Evolutionary conservation across 164 flowering plant genomes (phyloP).

Genomic region (Magnolia officinalis): DNA sequence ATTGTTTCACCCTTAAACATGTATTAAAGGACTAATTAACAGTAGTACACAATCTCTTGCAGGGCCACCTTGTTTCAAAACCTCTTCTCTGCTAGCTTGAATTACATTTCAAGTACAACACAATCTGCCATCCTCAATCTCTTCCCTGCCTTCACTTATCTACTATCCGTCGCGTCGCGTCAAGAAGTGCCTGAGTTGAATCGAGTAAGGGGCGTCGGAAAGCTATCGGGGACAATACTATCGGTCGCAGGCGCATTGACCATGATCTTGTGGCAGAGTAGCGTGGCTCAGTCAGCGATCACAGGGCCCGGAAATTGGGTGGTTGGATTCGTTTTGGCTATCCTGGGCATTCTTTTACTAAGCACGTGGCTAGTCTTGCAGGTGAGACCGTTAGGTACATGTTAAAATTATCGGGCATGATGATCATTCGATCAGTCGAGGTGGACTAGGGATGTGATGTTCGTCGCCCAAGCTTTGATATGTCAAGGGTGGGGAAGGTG

Average conservation of each 20-base stretch:
- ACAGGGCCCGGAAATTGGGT: conserved; percentile 2
- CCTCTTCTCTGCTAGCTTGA: conserved; percentile 17
- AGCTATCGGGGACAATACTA: conserved; percentile 11
- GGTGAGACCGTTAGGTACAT: conserved; percentile 5
- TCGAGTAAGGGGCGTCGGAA: conserved; percentile 14
- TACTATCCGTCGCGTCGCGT: conserved; percentile 10
- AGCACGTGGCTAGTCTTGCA: conserved; percentile 19
- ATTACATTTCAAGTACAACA: conserved; percentile 17
- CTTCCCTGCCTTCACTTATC: conserved; percentile 18
- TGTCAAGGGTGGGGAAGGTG: too few relatives aligned
- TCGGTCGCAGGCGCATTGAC: conserved; percentile 13
- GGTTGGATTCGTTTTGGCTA: conserved; percentile 12
- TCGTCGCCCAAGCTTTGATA: too few relatives aligned
- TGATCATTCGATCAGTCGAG: too few relatives aligned
- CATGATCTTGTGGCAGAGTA: conserved; percentile 12
- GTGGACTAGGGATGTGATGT: too few relatives aligned
- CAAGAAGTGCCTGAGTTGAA: conserved; percentile 16
- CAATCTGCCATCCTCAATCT: conserved; percentile 18
- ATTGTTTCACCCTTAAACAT: background rate
- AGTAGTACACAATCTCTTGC: background rate
- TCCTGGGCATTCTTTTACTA: conserved; percentile 10
- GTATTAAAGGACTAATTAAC: background rate
- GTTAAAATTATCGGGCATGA: too few relatives aligned
- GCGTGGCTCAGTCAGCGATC: background rate
- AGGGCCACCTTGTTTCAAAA: conserved; percentile 20